Evolutionary conservation across 768 basidiomycete species (phyloP).

Genomic region (Suillus ampliporus): DNA sequence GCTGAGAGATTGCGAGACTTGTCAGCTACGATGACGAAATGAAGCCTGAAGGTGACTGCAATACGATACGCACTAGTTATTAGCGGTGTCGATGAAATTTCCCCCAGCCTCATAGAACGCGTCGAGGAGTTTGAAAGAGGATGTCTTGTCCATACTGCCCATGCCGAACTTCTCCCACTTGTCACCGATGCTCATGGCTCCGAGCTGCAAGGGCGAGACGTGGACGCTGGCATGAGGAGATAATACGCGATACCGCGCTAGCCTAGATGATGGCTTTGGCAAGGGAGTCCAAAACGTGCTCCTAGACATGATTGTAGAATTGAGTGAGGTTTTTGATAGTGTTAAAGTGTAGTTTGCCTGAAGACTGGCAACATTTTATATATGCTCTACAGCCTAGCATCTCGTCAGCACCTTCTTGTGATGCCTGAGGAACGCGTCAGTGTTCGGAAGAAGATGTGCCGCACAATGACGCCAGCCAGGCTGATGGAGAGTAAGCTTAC

Average conservation of each 20-base stretch:
- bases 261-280: slow-evolving; percentile 36
- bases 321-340: not conserved
- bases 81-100: slow-evolving; percentile 56
- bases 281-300: slow-evolving; percentile 12
- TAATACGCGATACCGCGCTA: slow-evolving; percentile 45
- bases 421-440: not conserved
- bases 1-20: slow-evolving; percentile 18
- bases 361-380: slow-evolving; percentile 5
- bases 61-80: slow-evolving; percentile 42
- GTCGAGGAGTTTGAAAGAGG: slow-evolving; percentile 52
- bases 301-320: not conserved
- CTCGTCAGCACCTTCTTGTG: not conserved
- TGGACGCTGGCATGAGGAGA: slow-evolving; percentile 48
- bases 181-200: slow-evolving; percentile 55
- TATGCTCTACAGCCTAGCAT: not conserved
- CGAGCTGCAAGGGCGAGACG: slow-evolving; percentile 58
- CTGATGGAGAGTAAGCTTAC: too few relatives aligned
- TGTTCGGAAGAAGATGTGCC: not conserved
- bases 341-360: not conserved
- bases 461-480: not conserved
- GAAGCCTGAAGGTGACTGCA: not conserved
- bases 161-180: slow-evolving; percentile 43
- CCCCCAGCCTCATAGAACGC: slow-evolving; percentile 52
- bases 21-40: not conserved
- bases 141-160: slow-evolving; percentile 50